A percentile compares a stretch with the other conserved stretches of the same genome.
Evolutionary conservation across 768 basidiomycete genomes (phyloP).

Genomic region (Filobasidium wieringae): DNA sequence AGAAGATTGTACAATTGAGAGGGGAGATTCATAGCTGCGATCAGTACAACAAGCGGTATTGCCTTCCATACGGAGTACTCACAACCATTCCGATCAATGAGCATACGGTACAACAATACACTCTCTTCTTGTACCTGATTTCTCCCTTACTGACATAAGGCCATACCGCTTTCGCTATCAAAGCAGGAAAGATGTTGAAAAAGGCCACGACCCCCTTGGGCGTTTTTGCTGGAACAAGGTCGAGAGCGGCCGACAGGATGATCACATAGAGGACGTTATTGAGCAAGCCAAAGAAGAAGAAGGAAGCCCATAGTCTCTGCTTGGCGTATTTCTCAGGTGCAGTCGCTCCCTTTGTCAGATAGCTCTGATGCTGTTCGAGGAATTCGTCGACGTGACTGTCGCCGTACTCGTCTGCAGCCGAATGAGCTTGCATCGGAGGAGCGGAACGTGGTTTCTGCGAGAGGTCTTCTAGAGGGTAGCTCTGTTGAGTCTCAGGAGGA

Average conservation of each 20-base stretch:
- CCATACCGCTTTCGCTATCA: conserved; percentile 81
- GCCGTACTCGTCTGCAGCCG: background rate
- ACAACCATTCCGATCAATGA: conserved; percentile 82
- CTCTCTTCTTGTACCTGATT: conserved; percentile 64
- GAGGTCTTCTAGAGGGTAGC: too few relatives aligned
- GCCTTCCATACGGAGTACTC: too few relatives aligned
- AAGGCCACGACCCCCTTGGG: conserved; percentile 92
- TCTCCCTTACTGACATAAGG: conserved; percentile 78
- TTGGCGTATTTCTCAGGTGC: background rate
- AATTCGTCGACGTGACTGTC: background rate
- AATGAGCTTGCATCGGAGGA: too few relatives aligned
- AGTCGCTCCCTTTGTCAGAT: background rate
- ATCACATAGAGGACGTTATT: conserved; percentile 96
- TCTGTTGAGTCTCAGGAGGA: too few relatives aligned
- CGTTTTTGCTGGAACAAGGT: conserved; percentile 79
- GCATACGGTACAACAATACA: conserved; percentile 61
- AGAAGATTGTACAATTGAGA: background rate
- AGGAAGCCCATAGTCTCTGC: conserved; percentile 40
- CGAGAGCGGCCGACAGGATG: conserved; percentile 88
- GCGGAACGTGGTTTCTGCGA: too few relatives aligned
- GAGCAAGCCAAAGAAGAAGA: conserved; percentile 82
- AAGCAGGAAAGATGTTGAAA: conserved; percentile 82
- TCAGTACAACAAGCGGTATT: background rate
- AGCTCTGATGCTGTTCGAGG: background rate
- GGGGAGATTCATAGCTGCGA: background rate